Evolutionary conservation across 768 basidiomycete species (phyloP).

Genomic region (Lentinula edodes): DNA sequence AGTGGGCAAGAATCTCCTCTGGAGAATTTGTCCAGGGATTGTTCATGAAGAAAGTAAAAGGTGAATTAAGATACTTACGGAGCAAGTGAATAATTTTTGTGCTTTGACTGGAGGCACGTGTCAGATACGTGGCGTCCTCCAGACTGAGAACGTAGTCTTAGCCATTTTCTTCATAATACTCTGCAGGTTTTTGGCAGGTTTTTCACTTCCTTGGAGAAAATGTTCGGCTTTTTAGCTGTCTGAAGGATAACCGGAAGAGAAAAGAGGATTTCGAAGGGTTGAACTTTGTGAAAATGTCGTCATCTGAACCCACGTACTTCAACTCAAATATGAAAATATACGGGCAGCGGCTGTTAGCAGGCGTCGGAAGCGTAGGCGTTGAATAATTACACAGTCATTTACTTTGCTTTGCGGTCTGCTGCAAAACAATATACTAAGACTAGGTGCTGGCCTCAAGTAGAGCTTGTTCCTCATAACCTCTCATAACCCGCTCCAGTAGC

Average conservation of each 20-base stretch:
- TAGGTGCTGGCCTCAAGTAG: no score
- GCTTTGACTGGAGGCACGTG: neutral
- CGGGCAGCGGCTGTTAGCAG: no score
- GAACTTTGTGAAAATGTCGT: neutral
- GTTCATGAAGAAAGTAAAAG: conserved; percentile 41
- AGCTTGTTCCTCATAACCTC: no score
- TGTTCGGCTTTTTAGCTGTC: neutral
- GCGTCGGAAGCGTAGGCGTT: no score
- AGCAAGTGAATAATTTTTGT: neutral
- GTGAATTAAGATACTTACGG: conserved; percentile 9
- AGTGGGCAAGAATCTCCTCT: conserved; percentile 67
- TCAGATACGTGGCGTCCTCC: neutral
- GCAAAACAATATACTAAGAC: no score
- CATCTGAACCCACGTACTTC: neutral
- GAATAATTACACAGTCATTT: no score
- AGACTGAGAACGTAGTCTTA: neutral
- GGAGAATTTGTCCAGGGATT: conserved; percentile 75
- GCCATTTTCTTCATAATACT: neutral
- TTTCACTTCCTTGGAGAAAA: neutral
- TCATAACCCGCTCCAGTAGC: no score
- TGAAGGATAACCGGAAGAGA: neutral
- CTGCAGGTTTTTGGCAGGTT: neutral
- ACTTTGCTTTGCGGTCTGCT: no score
- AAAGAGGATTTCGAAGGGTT: neutral
- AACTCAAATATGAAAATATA: neutral